Evolutionary conservation across 139 green algal genomes (phyloP), one percentile per base, ranked within the genome.

Genomic region (Coelastrella sp.): DNA sequence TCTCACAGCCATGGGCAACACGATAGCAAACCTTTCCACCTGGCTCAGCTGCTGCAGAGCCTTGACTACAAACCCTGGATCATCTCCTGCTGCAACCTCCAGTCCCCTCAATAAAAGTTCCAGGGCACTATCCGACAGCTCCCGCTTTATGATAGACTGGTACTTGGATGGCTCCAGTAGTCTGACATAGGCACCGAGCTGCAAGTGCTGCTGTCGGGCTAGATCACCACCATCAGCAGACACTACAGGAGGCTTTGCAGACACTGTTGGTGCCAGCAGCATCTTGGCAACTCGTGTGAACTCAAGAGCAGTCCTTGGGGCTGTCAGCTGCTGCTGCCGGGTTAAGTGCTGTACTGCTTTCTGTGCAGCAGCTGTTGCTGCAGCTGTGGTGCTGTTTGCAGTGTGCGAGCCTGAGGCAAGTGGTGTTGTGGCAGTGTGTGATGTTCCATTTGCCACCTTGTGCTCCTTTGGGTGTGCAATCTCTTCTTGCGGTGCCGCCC

Each of bases 131-230:
- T 81, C 66, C 11, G 65, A 79, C 25, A 88, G 49, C 0, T 81
- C 84, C 0, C 25, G 17, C 84, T 88, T 88, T 20, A 88, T 68
- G 17, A 88, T 57, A 5, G 68, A n/a, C 11, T 11, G 56, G 49
- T 88, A 88, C 68, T 68, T 66, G 20, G 68, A 65, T 7, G 84
- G 84, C 14, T 80, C 22, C 24, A 88, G 66, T 17, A 81, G 84
- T 49, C 22, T 58, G 35, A 88, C 84, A 68, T 88, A 88, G 20
- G 11, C 17, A 20, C 66, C 84, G 7, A 88, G 68, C 27, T 12
- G 4, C 63, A 74, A 22, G 58, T 86, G 59, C 82, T 75, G 82
- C 35, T 59, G 6, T n/a, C 20, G 59, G 57, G 17, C 12, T 24
- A 14, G 6, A 59, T 60, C 35, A 49, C 35, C 35, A 49, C 35